These are phyloP conservation scores for Ceratopteris richardii DNA, from an alignment of 75 land plant genomes.

Conservation along the genomic window DNA sequence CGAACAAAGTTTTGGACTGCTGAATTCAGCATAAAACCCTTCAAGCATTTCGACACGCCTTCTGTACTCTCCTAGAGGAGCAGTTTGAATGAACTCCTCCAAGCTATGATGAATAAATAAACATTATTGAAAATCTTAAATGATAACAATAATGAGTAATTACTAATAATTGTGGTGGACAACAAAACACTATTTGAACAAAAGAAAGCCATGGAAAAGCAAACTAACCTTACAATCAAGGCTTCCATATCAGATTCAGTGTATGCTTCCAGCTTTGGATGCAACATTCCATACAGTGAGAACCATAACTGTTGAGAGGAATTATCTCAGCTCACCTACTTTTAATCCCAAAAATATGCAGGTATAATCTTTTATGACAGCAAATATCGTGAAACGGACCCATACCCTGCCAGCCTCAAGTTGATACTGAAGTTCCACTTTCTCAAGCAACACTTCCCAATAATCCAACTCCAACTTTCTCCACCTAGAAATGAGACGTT, in stretches of 20 bases:
- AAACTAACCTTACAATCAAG: slow-evolving; percentile 50
- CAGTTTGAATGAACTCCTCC: slow-evolving; percentile 70
- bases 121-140: no score
- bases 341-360: neutral
- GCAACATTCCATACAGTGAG: slow-evolving; percentile 55
- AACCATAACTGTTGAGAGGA: slow-evolving; percentile 66
- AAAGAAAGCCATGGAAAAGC: neutral
- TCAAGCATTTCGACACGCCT: slow-evolving; percentile 59
- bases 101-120: slow-evolving; percentile 36
- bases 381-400: neutral
- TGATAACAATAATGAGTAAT: neutral
- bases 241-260: slow-evolving; percentile 21
- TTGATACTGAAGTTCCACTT: slow-evolving; percentile 45
- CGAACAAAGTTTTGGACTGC: slow-evolving; percentile 9
- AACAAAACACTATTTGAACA: neutral
- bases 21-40: slow-evolving; percentile 68
- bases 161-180: neutral
- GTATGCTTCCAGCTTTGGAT: slow-evolving; percentile 30
- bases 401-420: slow-evolving; percentile 60
- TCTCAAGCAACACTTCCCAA: slow-evolving; percentile 77
- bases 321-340: no score
- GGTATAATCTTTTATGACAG: neutral
- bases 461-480: slow-evolving; percentile 69
- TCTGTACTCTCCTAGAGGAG: slow-evolving; percentile 77
- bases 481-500: slow-evolving; percentile 50